Base-by-base conservation (phyloP, 139 green algal genomes). In the Zygnema circumcarinatum region DNA sequence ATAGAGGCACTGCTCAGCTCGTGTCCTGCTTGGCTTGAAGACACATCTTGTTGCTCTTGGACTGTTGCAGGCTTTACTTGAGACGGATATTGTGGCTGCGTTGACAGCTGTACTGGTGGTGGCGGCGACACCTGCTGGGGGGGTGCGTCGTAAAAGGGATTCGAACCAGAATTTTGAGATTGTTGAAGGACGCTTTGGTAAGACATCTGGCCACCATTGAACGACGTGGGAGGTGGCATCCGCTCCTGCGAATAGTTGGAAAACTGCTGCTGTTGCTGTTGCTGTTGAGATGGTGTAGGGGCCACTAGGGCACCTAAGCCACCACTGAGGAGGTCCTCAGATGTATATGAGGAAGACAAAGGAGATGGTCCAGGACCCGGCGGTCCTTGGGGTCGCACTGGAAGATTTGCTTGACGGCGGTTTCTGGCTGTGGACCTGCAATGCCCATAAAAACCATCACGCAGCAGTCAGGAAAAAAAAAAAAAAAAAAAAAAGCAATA, bases 201-300 rank as follows among this genome's bases (percentile, higher is more conserved):
- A 3, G 69, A 78, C 7, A 16, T 3, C 69, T 78, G 69, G 35
- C 16, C 11, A 16, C 69, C 69, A 41, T 39, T 11, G 69, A 25
- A 78, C 11, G 69, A 78, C 25, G 54, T 29, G 54, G 54, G 29
- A 78, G 69, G 69, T 22, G 69, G 69, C 69, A 7, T 11, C 11
- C 3, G 16, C 7, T 78, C 11, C 16, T 78, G 69, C 11, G 35
- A 41, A 25, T 72, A 29, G 69, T 78, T 39, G 35, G 3, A 41
- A 39, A 16, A 41, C 11, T 78, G 16, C 16, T 78, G 69, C 69
- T 78, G 69, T 41, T 78, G 69, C 69, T 78, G 69, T 3, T 7
- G 47, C 7, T 7, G 7, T 62, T 7, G 47, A 62, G 47, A 62
- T 25, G 47, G 16, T 25, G 47, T 62, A 25, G 47, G 16, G 47